A percentile compares a stretch with the other conserved stretches of the same genome.
Evolutionary conservation across 805 yeast genomes (phyloP).

Genomic region (Ascoidea tarda): DNA sequence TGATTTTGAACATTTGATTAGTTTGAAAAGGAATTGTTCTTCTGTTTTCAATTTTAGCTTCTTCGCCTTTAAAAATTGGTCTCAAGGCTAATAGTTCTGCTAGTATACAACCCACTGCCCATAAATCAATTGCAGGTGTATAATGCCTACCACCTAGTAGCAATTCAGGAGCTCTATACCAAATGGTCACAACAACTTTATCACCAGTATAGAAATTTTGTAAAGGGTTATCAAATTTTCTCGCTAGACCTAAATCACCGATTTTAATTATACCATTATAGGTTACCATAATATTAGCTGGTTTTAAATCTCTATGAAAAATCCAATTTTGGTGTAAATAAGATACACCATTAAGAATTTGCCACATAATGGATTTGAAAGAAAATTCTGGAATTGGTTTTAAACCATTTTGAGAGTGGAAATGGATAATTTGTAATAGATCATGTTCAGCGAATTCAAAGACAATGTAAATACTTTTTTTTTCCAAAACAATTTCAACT

Average conservation of each 20-base stretch:
- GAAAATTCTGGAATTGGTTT: conserved; percentile 67
- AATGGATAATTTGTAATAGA: conserved; percentile 83
- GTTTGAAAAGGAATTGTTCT: conserved; percentile 90
- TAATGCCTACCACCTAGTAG: conserved; percentile 86
- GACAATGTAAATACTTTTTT: conserved; percentile 84
- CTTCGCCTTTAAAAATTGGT: conserved; percentile 96
- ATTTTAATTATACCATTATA: conserved; percentile 83
- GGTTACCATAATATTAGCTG: conserved; percentile 96
- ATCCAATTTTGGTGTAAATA: conserved; percentile 95
- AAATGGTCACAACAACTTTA: conserved; percentile 90
- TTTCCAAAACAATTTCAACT: conserved; percentile 74
- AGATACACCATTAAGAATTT: conserved; percentile 80
- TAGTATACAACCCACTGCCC: conserved; percentile 94
- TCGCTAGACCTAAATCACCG: conserved; percentile 87
- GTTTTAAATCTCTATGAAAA: conserved; percentile 88
- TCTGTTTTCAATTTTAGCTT: conserved; percentile 88
- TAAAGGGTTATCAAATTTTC: conserved; percentile 74
- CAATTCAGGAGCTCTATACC: conserved; percentile 93
- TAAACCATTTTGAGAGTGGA: conserved; percentile 81
- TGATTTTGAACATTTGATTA: conserved; percentile 78
- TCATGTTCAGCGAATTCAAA: conserved; percentile 97
- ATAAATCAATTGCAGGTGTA: conserved; percentile 81
- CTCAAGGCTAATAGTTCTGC: conserved; percentile 82
- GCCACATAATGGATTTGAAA: conserved; percentile 81
- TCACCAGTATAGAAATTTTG: conserved; percentile 86